Evolutionary conservation across 2,329 filamentous ascomycete genomes (phyloP).

Genomic region (Beauveria varroae): DNA sequence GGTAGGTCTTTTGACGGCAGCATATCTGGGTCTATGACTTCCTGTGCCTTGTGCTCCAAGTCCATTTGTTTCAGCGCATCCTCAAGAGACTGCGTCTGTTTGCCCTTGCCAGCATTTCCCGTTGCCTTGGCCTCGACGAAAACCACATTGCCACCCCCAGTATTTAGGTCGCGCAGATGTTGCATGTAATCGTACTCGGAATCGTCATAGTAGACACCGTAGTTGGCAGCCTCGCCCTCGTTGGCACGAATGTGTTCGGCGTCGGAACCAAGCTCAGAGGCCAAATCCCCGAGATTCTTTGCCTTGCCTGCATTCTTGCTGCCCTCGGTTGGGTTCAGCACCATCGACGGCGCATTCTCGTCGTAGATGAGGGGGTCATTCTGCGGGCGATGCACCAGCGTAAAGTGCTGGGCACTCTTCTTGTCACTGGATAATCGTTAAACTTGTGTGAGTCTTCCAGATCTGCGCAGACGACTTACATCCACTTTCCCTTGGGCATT

Average conservation of each 20-base stretch:
- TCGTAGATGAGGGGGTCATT: constrained; percentile 97
- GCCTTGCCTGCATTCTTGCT: constrained; percentile 34
- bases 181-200: constrained; percentile 99
- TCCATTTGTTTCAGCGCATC: constrained; percentile 66
- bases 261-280: constrained; percentile 64
- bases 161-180: constrained; percentile 82
- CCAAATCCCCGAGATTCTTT: constrained; percentile 68
- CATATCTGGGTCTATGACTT: constrained; percentile 65
- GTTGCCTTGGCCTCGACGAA: constrained; percentile 69
- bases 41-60: constrained; percentile 44
- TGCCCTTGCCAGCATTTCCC: constrained; percentile 52
- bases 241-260: constrained; percentile 66
- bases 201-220: constrained; percentile 94
- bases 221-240: constrained; percentile 90
- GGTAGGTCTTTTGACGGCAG: constrained; percentile 73
- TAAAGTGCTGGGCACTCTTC: constrained; percentile 87
- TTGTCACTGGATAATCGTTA: constrained; percentile 54
- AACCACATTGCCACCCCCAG: constrained; percentile 64
- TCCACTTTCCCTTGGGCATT: constrained; percentile 73
- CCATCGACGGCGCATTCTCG: constrained; percentile 77
- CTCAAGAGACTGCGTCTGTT: constrained; percentile 71
- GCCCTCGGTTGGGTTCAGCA: constrained; percentile 64
- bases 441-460: background rate
- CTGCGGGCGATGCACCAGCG: constrained; percentile 90
- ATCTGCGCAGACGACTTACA: constrained; percentile 27